A percentile compares a stretch with the other conserved stretches of the same genome.
Conservation (phyloP, 2,329 filamentous ascomycete genomes). For the Coniochaeta sp. region DNA sequence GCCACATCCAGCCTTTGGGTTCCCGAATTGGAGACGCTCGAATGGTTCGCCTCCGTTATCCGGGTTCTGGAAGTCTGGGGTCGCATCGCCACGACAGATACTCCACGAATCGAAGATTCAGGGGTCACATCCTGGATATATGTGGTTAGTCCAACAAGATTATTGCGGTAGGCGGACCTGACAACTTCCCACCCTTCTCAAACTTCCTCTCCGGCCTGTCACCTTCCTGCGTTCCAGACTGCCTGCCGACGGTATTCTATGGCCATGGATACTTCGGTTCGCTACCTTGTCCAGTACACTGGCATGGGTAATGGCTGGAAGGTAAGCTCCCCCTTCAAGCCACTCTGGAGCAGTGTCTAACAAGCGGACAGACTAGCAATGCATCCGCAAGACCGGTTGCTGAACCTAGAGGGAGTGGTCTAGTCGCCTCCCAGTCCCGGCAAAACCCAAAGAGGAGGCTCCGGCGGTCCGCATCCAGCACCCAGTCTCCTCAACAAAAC, state of each 20-base stretch:
- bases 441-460: background rate
- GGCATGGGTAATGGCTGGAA: too few species aligned
- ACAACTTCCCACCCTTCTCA: background rate
- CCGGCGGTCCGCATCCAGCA: background rate
- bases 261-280: background rate
- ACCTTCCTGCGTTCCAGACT: too few species aligned
- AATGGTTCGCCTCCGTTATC: background rate
- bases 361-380: too few species aligned
- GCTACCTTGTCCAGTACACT: too few species aligned
- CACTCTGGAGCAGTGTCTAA: too few species aligned
- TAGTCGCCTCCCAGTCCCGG: background rate
- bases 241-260: background rate
- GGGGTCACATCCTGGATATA: background rate
- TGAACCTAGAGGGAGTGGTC: background rate
- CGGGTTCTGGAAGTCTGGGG: background rate
- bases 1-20: background rate
- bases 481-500: too few species aligned
- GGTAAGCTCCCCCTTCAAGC: too few species aligned
- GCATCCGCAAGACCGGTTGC: background rate
- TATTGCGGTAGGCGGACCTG: background rate
- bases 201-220: too few species aligned
- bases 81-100: background rate
- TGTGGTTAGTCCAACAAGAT: background rate
- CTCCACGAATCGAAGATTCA: background rate
- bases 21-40: too few species aligned